phyloP scores from a whole-genome alignment of 1,284 basidiomycete species.

The Trametes hirsuta region DNA sequence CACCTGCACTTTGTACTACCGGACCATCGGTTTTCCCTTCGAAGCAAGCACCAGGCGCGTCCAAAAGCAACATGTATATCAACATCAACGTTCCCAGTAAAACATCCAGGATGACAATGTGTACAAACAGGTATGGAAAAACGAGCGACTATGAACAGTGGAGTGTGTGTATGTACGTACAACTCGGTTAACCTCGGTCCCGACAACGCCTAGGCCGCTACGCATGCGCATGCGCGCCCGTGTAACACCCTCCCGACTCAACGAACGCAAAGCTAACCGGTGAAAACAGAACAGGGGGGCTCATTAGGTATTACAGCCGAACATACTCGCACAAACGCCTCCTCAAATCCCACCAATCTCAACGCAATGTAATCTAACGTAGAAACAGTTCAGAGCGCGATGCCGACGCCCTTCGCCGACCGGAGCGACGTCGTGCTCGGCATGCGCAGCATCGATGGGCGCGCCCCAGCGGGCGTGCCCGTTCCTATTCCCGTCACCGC shows the following conservation, averaged over 20 bases:
- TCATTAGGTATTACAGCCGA: conserved; percentile 13
- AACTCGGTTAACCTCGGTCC: too few species aligned
- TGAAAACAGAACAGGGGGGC: conserved; percentile 8
- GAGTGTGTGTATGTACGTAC: too few species aligned
- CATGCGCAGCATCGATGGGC: conserved; percentile 31
- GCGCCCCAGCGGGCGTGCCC: neutral
- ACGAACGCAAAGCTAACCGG: conserved; percentile 1
- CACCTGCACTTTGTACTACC: too few species aligned
- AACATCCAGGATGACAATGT: neutral
- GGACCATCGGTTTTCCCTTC: too few species aligned
- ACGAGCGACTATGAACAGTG: too few species aligned
- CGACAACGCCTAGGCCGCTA: neutral
- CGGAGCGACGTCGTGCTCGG: conserved; percentile 30
- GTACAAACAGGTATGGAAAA: neutral
- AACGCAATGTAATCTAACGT: neutral
- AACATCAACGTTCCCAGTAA: neutral
- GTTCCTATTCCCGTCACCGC: neutral
- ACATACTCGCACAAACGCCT: conserved; percentile 10
- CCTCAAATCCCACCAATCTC: neutral
- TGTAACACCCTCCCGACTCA: neutral
- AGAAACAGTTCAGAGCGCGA: conserved; percentile 14
- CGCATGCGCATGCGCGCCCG: neutral
- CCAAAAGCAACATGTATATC: too few species aligned
- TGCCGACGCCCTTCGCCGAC: conserved; percentile 20
- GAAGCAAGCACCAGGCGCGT: too few species aligned